Evolutionary conservation across 257 asterid genomes (phyloP), one percentile per base, ranked within the genome.

Genomic region (Rehmannia glutinosa): DNA sequence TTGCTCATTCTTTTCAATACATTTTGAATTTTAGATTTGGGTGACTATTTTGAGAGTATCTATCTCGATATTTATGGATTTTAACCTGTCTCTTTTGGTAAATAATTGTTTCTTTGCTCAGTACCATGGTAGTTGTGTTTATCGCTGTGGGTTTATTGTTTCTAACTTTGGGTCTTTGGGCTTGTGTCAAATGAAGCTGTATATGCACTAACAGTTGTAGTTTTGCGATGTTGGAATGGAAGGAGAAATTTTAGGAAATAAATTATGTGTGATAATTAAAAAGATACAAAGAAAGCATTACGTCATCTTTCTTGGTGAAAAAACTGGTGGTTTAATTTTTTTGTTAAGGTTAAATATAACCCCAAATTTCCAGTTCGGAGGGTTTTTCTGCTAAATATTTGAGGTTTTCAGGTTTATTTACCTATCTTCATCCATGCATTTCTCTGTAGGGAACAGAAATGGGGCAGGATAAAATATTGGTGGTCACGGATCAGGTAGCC

Each of bases 401-500:
- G n/a, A n/a, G n/a, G n/a, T n/a, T n/a, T n/a, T n/a, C n/a, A n/a
- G n/a, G n/a, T n/a, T n/a, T n/a, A n/a, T n/a, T n/a, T n/a, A n/a
- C n/a, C n/a, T n/a, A 1, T 41, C 24, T 59, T 16, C 3, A 1
- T 3, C 12, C 23, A 13, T 56, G 9, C n/a, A n/a, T 33, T 38
- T 58, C 64, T 57, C 8, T 78, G 74, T 65, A 81, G 88, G 84
- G 25, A 17, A 58, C 67, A 8, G 59, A 56, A n/a, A 81, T 78
- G 84, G 82, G 71, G 69, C 79, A 84, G 47, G 79, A 79, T 13
- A 77, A 79, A 45, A 24, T 90, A 20, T 55, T 92, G 83, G 93
- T 83, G 62, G 63, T 92, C n/a, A 83, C 95, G 0, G 93, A 92
- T 81, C 77, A 76, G 19, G 80, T 71, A 27, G 66, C 72, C 4